Evolutionary conservation across 2,329 filamentous ascomycete genomes (phyloP).

Genomic region (Ophiostoma sp.): DNA sequence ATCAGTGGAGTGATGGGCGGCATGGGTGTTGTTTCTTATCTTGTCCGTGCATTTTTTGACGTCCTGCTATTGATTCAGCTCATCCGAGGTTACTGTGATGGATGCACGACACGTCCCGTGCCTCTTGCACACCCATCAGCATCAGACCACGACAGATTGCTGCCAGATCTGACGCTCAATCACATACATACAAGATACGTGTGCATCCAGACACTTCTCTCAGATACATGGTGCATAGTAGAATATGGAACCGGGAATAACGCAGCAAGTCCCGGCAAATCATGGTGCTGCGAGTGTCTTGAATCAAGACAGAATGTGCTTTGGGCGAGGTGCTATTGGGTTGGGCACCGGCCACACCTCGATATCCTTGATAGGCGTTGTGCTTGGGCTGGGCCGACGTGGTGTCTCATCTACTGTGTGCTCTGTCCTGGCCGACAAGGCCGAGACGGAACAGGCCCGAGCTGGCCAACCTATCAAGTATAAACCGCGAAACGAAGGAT

Average conservation of each 20-base stretch:
- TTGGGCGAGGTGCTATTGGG: neutral
- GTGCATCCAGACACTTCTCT: neutral
- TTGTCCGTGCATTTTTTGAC: neutral
- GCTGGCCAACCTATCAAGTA: neutral
- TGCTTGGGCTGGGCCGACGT: neutral
- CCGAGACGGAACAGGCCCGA: neutral
- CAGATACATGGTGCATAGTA: neutral
- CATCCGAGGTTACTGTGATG: slow-evolving; percentile 1
- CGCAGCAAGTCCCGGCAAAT: neutral
- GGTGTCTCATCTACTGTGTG: neutral
- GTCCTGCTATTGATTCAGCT: neutral
- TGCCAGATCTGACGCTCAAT: slow-evolving; percentile 11
- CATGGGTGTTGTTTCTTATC: slow-evolving; percentile 6
- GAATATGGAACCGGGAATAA: neutral
- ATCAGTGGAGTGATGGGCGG: neutral
- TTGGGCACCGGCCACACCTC: neutral
- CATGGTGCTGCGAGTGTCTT: neutral
- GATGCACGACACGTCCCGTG: neutral
- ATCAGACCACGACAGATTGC: slow-evolving; percentile 7
- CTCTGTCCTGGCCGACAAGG: neutral
- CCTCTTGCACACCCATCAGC: neutral
- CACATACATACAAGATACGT: neutral
- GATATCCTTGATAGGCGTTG: neutral
- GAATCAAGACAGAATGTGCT: neutral
- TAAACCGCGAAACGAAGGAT: neutral